phyloP scores from a whole-genome alignment of 176 grass and related monocot species.

The Bromus sterilis region DNA sequence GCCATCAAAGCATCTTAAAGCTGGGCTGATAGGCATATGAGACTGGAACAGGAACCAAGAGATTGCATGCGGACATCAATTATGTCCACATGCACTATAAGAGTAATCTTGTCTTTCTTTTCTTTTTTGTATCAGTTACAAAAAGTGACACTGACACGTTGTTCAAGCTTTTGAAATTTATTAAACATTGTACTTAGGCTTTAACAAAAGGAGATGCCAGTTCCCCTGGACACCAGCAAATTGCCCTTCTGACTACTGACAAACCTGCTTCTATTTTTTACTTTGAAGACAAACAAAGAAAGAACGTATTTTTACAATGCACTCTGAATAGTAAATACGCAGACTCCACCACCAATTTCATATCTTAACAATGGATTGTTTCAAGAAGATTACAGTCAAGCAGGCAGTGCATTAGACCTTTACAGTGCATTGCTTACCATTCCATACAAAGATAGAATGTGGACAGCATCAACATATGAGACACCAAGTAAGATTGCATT shows the following conservation, averaged over 20 bases:
- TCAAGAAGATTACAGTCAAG: slow-evolving; percentile 7
- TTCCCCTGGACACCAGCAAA: background rate
- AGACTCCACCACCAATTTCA: background rate
- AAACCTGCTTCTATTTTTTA: background rate
- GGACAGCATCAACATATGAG: slow-evolving; percentile 65
- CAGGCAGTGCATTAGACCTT: background rate
- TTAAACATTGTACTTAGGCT: background rate
- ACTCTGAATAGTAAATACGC: background rate
- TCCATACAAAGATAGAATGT: slow-evolving; percentile 94
- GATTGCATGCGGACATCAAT: background rate
- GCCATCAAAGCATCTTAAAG: background rate
- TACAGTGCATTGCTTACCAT: slow-evolving; percentile 48
- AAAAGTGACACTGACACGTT: background rate
- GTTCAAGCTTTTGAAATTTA: background rate
- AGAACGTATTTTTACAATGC: background rate
- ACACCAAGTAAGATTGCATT: slow-evolving; percentile 74
- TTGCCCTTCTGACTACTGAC: background rate
- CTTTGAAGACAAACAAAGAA: background rate
- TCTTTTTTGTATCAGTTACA: background rate
- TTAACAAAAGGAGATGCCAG: background rate
- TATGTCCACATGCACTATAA: background rate
- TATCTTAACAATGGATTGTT: background rate
- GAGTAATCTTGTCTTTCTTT: background rate
- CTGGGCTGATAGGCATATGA: background rate
- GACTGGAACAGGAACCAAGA: background rate